phyloP scores from a whole-genome alignment of 108 stramenopile species.

The Cyclotella choctawhatcheeana region DNA sequence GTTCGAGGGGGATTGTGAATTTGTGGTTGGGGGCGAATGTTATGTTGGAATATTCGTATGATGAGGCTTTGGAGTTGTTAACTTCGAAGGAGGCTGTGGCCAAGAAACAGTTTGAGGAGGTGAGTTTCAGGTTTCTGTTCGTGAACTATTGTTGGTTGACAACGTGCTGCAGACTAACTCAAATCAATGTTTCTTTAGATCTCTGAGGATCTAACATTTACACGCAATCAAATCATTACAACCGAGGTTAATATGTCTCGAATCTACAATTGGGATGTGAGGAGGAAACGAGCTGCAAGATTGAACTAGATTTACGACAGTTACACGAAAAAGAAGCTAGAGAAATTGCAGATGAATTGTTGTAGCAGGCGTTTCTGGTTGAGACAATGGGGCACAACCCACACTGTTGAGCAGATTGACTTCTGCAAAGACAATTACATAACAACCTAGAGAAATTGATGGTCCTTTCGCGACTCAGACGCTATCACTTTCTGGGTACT shows the following conservation, averaged over 20 bases:
- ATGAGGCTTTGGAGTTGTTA: conserved; percentile 92
- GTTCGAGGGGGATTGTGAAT: conserved; percentile 88
- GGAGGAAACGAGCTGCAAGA: conserved; percentile 58
- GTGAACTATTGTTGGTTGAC: neutral
- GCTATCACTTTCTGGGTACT: too few species aligned
- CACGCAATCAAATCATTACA: conserved; percentile 96
- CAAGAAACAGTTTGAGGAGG: conserved; percentile 65
- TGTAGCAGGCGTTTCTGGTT: too few species aligned
- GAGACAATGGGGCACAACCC: too few species aligned
- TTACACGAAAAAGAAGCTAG: too few species aligned
- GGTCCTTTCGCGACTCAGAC: too few species aligned
- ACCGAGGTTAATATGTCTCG: conserved; percentile 97
- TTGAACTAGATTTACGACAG: conserved; percentile 20
- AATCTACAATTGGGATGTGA: conserved; percentile 97
- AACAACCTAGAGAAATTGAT: too few species aligned
- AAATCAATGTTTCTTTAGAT: conserved; percentile 27
- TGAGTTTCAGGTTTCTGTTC: conserved; percentile 16
- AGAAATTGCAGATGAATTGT: too few species aligned
- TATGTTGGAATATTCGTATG: conserved; percentile 98
- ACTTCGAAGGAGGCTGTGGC: conserved; percentile 62
- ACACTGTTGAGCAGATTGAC: too few species aligned
- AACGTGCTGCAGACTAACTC: neutral
- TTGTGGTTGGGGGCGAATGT: conserved; percentile 99
- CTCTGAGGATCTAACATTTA: conserved; percentile 90
- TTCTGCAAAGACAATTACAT: too few species aligned